phyloP scores from a whole-genome alignment of 352 stramenopile species.

The Peronospora farinosa region DNA sequence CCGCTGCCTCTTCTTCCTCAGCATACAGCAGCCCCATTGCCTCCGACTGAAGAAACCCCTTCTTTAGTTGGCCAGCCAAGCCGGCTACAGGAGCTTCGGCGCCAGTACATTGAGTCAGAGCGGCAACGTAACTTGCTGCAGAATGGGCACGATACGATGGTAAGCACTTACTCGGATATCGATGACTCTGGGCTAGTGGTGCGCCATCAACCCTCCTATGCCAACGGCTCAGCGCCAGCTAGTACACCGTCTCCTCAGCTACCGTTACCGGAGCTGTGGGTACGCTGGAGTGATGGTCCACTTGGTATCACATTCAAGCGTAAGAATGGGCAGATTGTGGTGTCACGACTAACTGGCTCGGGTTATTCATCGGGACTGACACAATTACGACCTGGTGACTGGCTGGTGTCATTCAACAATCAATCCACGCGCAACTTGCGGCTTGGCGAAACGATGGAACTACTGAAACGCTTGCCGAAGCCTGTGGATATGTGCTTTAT shows the following conservation, averaged over 20 bases:
- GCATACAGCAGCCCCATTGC: constrained; percentile 13
- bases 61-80: constrained; percentile 25
- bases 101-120: constrained; percentile 68
- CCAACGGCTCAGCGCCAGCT: constrained; percentile 1
- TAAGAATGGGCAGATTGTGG: constrained; percentile 69
- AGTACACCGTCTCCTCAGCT: constrained; percentile 18
- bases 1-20: constrained; percentile 14
- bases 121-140: constrained; percentile 43
- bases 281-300: constrained; percentile 64
- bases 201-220: constrained; percentile 17
- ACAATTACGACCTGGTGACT: constrained; percentile 63
- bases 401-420: constrained; percentile 73
- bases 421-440: constrained; percentile 50
- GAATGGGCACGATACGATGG: constrained; percentile 28
- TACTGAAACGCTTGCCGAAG: constrained; percentile 71
- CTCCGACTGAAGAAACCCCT: constrained; percentile 12
- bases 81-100: constrained; percentile 46
- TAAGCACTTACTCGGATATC: constrained; percentile 62
- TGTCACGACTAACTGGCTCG: constrained; percentile 65
- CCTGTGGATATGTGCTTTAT: constrained; percentile 77
- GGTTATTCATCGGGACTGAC: constrained; percentile 58
- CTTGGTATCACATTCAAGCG: constrained; percentile 79
- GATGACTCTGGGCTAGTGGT: constrained; percentile 65
- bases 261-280: constrained; percentile 54
- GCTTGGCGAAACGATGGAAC: constrained; percentile 72